A percentile compares a stretch with the other conserved stretches of the same genome.
Evolutionary conservation across 257 asterid genomes (phyloP).

Genomic region (Jaltomata sinuosa): DNA sequence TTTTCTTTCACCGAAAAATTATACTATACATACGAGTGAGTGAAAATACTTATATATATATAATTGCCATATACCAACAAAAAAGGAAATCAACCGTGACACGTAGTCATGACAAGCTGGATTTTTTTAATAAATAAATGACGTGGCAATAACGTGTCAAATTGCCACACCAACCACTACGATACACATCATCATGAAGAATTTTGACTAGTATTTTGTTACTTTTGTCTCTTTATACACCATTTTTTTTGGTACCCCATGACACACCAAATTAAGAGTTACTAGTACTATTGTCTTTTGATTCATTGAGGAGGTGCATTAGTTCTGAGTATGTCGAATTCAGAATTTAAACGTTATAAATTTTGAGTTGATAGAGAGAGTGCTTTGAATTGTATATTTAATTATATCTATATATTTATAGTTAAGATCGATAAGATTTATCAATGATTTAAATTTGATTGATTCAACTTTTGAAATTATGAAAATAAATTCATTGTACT

Average conservation of each 20-base stretch:
- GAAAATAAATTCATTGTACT: not conserved
- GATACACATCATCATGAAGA: not conserved
- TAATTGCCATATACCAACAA: not conserved
- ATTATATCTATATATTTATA: not conserved
- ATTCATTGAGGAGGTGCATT: not conserved
- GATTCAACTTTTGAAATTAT: not conserved
- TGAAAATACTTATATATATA: not conserved
- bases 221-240: not conserved
- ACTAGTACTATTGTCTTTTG: not conserved
- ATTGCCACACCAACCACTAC: not conserved
- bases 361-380: not conserved
- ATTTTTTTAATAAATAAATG: not conserved
- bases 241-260: not conserved
- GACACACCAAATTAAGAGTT: not conserved
- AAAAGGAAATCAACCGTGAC: not conserved
- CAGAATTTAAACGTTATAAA: not conserved
- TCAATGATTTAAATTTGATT: not conserved
- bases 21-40: no score
- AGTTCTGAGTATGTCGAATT: fast-evolving
- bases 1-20: no score
- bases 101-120: not conserved
- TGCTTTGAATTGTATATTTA: not conserved
- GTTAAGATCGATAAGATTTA: fast-evolving
- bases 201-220: not conserved
- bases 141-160: not conserved